Evolutionary conservation across 192 early-diverging fungal genomes (phyloP).

Genomic region (Lobosporangium transversale): DNA sequence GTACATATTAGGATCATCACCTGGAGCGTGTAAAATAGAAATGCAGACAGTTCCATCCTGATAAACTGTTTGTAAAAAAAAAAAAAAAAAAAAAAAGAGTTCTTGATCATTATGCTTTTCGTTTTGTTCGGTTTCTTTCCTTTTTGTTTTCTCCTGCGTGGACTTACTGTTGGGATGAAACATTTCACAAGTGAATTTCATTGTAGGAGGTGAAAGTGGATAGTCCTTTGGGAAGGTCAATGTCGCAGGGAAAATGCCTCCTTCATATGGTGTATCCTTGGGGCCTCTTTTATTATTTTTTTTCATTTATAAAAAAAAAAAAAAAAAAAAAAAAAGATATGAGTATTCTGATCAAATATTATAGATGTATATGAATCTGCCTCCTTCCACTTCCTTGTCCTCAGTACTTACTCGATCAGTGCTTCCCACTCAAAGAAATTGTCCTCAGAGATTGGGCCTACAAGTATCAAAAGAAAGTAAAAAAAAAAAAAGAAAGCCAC

Average conservation of each 20-base stretch:
- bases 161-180: constrained; percentile 89
- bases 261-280: constrained; percentile 93
- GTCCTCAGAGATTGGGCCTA: constrained; percentile 84
- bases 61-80: constrained; percentile 72
- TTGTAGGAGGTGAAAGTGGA: constrained; percentile 92
- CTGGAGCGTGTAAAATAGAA: constrained; percentile 97
- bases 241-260: constrained; percentile 91
- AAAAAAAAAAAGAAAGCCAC: background rate
- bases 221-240: constrained; percentile 94
- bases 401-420: constrained; percentile 81
- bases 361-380: background rate
- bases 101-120: too few species aligned
- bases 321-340: background rate
- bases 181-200: constrained; percentile 96
- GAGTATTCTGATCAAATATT: background rate
- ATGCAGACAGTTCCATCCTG: constrained; percentile 97
- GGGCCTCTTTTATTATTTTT: constrained; percentile 82
- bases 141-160: too few species aligned
- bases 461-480: background rate
- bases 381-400: too few species aligned
- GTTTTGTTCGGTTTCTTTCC: too few species aligned
- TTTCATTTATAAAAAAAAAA: constrained; percentile 47
- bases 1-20: constrained; percentile 98
- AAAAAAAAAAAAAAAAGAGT: background rate
- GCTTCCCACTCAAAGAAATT: constrained; percentile 93